A percentile compares a stretch with the other conserved stretches of the same genome.
Evolutionary conservation across 2,329 filamentous ascomycete species (phyloP).

Genomic region (Cytospora mali): DNA sequence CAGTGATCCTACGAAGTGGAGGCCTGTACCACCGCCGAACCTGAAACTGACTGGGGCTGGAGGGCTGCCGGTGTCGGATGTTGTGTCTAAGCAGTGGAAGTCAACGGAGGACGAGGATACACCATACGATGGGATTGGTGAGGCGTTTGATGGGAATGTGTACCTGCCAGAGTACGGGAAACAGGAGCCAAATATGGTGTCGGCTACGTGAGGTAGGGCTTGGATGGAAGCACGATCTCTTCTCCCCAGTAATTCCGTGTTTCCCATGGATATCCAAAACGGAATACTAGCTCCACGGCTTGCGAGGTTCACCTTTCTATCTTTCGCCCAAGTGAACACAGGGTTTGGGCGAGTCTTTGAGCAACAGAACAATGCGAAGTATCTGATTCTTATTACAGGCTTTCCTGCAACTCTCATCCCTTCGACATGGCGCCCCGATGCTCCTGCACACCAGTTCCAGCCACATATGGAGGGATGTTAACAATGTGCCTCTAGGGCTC

Average conservation of each 20-base stretch:
- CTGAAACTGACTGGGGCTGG: constrained; percentile 47
- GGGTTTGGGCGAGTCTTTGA: no score
- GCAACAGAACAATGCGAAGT: no score
- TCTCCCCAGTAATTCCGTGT: neutral
- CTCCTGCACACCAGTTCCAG: no score
- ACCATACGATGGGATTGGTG: constrained; percentile 51
- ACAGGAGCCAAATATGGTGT: constrained; percentile 33
- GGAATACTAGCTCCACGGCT: no score
- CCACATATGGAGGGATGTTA: no score
- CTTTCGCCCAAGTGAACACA: no score
- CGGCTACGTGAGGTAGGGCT: neutral
- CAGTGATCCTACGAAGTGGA: constrained; percentile 37
- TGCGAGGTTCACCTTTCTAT: no score
- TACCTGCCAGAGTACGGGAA: constrained; percentile 44
- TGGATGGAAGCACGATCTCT: neutral
- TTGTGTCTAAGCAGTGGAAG: constrained; percentile 39
- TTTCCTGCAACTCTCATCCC: no score
- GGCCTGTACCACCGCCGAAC: constrained; percentile 46
- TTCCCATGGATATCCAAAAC: neutral
- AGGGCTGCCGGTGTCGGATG: constrained; percentile 42
- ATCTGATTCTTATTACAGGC: no score
- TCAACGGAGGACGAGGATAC: constrained; percentile 35
- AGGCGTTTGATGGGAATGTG: constrained; percentile 45
- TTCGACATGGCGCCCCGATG: no score
- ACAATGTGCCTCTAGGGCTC: no score